These are phyloP conservation scores for Herpomyces periplanetae DNA, from an alignment of 2,329 filamentous ascomycete genomes.

Conservation along the genomic window DNA sequence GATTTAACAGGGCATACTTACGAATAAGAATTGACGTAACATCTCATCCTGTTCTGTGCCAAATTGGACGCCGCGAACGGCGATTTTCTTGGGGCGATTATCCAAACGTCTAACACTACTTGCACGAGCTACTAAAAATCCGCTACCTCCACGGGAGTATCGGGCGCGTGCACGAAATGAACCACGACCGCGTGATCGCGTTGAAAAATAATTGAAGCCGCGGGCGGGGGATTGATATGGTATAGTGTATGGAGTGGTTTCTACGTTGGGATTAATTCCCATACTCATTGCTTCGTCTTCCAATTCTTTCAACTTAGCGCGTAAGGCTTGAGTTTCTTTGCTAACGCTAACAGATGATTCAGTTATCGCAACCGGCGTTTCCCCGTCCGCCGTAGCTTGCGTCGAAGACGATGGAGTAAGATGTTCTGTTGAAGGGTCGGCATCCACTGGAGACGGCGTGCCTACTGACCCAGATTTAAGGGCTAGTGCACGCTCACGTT, in stretches of 20 bases:
- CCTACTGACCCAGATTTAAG: slow-evolving; percentile 4
- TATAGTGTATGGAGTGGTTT: slow-evolving; percentile 11
- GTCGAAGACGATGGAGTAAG: slow-evolving; percentile 5
- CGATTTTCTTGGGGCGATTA: slow-evolving; percentile 28
- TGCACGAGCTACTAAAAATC: slow-evolving; percentile 7
- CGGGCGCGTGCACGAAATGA: slow-evolving; percentile 9
- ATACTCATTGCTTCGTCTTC: slow-evolving; percentile 29
- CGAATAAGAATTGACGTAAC: slow-evolving; percentile 27
- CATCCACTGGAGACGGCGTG: slow-evolving; percentile 4
- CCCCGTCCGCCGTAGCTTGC: slow-evolving; percentile 2
- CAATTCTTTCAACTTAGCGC: slow-evolving; percentile 27
- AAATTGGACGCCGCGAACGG: slow-evolving; percentile 21
- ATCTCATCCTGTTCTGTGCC: slow-evolving; percentile 23
- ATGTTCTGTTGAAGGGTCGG: slow-evolving; percentile 2
- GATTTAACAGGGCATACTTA: slow-evolving; percentile 14
- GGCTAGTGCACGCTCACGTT: slow-evolving; percentile 10
- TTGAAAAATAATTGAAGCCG: no score
- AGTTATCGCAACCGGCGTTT: slow-evolving; percentile 4
- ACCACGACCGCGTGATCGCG: slow-evolving; percentile 9
- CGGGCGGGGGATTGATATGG: no score
- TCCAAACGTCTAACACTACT: slow-evolving; percentile 23
- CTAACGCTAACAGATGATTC: slow-evolving; percentile 3
- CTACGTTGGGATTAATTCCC: slow-evolving; percentile 19
- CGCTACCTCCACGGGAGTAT: slow-evolving; percentile 12
- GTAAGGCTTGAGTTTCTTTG: slow-evolving; percentile 20